phyloP scores from a whole-genome alignment of 345 rosid species.

The Hevea brasiliensis region DNA sequence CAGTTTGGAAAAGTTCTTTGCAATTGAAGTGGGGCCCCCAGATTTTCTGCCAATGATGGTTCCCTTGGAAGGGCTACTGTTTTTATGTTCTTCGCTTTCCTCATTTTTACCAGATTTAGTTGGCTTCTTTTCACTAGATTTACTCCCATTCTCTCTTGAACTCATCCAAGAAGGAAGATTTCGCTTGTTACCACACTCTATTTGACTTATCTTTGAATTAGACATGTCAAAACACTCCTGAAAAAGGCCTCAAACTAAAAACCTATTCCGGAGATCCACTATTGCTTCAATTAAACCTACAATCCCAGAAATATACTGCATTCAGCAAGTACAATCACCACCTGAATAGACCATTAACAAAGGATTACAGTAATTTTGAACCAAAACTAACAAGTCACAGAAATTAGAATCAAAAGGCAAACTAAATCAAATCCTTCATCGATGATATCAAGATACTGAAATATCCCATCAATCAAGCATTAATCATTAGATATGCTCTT shows the following conservation, averaged over 20 bases:
- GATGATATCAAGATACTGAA: neutral
- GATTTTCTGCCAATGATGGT: slow-evolving; percentile 11
- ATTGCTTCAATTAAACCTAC: neutral
- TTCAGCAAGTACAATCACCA: neutral
- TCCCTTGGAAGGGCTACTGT: neutral
- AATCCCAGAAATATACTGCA: too few relatives aligned
- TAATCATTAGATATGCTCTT: neutral
- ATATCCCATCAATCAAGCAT: neutral
- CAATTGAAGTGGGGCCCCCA: slow-evolving; percentile 25
- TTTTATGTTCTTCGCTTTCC: slow-evolving; percentile 23
- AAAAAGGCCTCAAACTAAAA: neutral
- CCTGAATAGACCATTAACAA: neutral
- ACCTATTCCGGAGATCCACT: neutral
- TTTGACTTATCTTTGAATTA: slow-evolving; percentile 30
- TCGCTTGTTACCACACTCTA: slow-evolving; percentile 36
- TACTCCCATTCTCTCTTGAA: slow-evolving; percentile 35
- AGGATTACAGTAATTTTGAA: neutral
- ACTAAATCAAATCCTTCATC: too few relatives aligned
- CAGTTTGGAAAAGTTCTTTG: slow-evolving; percentile 44
- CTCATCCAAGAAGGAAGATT: slow-evolving; percentile 89
- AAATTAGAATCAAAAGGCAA: too few relatives aligned
- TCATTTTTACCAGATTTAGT: slow-evolving; percentile 21
- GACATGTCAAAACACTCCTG: slow-evolving; percentile 31
- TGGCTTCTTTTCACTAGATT: slow-evolving; percentile 30
- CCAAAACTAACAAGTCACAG: neutral